Percentiles rank a stretch among this genome's conserved stretches.
phyloP scores from a whole-genome alignment of 1,139 yeast genomes.

The Debaryomycetaceae sp. region DNA sequence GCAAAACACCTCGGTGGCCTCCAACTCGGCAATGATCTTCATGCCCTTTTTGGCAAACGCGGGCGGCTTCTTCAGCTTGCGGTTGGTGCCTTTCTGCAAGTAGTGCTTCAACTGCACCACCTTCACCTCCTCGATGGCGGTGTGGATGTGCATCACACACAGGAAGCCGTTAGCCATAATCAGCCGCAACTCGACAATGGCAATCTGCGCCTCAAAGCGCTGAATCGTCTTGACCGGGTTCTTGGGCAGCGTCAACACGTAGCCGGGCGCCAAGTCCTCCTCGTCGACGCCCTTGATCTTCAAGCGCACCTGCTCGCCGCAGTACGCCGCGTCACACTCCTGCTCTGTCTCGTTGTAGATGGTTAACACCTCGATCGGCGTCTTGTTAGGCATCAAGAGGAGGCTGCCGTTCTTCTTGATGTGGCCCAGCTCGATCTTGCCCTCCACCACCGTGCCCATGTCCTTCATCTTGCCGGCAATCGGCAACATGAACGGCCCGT shows the following conservation, averaged over 20 bases:
- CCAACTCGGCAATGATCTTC: conserved; percentile 93
- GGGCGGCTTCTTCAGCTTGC: conserved; percentile 94
- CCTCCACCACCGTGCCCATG: conserved; percentile 95
- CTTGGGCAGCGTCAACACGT: conserved; percentile 78
- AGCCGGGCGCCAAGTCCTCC: conserved; percentile 90
- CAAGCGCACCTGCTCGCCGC: conserved; percentile 96
- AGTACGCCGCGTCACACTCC: conserved; percentile 83
- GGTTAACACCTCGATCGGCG: conserved; percentile 74
- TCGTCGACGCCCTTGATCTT: conserved; percentile 95
- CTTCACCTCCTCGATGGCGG: conserved; percentile 94
- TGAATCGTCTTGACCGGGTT: conserved; percentile 91
- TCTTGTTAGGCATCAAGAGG: conserved; percentile 88
- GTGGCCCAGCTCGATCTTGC: conserved; percentile 95
- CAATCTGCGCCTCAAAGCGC: conserved; percentile 91
- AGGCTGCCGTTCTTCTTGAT: conserved; percentile 74
- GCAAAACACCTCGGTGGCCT: conserved; percentile 82
- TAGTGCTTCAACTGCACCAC: conserved; percentile 83
- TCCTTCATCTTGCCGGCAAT: conserved; percentile 92
- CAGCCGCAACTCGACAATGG: conserved; percentile 92
- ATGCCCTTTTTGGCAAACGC: conserved; percentile 98
- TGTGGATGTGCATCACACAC: conserved; percentile 98
- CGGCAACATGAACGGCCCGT: conserved; percentile 97
- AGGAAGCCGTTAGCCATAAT: conserved; percentile 93
- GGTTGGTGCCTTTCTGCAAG: conserved; percentile 93
- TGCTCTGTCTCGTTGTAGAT: conserved; percentile 93